Base-by-base conservation (phyloP, 805 yeast species). In the Teunomyces tritomae region DNA sequence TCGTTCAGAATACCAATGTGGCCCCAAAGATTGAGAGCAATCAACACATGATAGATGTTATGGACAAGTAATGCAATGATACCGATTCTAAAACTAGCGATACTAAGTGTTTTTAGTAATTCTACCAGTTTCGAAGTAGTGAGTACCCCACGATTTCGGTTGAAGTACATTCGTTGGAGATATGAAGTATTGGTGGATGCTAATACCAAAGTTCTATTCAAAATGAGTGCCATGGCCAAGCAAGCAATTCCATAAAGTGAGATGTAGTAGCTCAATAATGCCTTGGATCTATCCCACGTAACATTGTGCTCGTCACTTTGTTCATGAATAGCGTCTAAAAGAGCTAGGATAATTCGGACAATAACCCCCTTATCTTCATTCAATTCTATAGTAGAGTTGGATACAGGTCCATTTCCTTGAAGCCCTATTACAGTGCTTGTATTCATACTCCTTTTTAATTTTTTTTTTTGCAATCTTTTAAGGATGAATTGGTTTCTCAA, bases 171-270 rank as follows among this genome's bases (percentile, higher is more conserved):
- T 48, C 57, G 64, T 43, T 61, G 67, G 28, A 48, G 48, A 16
- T 61, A 46, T 7, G 59, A 53, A 30, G 57, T 51, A 43, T 68
- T 69, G 11, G 72, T 63, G 11, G 72, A 64, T 1, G 77, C 76
- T 47, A 71, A 55, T 5, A 64, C 65, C 45, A 67, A 46, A 0
- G 76, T 71, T 13, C 76, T 49, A 50, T 71, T 71, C 49, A 71
- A 56, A 2, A 71, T 45, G 8, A 72, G 57, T 1, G 75, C 71
- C 70, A 71, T 68, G 5, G 65, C 44, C 42, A 73, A 56, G 46
- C 76, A 70, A 26, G 67, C 39, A 14, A 71, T 43, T 0, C 76
- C 78, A 48, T 73, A 73, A 5, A 60, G 44, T 9, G 74, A 68
- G 43, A 66, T 68, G 46, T 68, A 62, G 51, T 70, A 73, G 2